Percentiles rank a stretch among this genome's conserved stretches.
phyloP scores from a whole-genome alignment of 148 eudicot genomes.

The Rhododendron griersonianum region DNA sequence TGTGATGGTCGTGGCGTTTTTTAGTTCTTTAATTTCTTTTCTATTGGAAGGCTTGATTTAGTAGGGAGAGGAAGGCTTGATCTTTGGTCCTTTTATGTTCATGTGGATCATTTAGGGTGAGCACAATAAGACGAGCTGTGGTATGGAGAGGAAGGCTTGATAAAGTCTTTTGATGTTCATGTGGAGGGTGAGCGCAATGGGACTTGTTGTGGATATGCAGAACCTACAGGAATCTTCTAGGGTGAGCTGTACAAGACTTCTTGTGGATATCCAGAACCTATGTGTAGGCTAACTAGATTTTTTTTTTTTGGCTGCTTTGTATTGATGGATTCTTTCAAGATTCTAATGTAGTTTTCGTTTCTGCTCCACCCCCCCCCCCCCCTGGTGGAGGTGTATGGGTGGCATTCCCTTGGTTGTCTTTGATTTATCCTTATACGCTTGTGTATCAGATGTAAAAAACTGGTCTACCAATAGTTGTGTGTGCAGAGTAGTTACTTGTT shows the following conservation, averaged over 20 bases:
- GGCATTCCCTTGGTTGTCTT: neutral
- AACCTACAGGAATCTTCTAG: neutral
- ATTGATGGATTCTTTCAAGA: neutral
- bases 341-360: neutral
- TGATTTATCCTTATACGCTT: neutral
- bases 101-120: neutral
- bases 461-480: neutral
- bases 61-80: neutral
- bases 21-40: neutral
- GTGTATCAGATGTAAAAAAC: neutral
- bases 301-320: neutral
- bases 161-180: neutral
- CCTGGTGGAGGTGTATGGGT: neutral
- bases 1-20: neutral
- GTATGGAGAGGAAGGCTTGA: neutral
- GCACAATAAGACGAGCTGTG: neutral
- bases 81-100: neutral
- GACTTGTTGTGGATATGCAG: neutral
- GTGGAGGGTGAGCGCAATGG: neutral
- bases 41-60: neutral
- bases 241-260: neutral
- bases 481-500: neutral
- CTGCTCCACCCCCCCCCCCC: neutral
- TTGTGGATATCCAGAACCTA: neutral
- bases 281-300: neutral